Conservation (phyloP, 192 early-diverging fungal genomes). For the Gonapodya prolifera region DNA sequence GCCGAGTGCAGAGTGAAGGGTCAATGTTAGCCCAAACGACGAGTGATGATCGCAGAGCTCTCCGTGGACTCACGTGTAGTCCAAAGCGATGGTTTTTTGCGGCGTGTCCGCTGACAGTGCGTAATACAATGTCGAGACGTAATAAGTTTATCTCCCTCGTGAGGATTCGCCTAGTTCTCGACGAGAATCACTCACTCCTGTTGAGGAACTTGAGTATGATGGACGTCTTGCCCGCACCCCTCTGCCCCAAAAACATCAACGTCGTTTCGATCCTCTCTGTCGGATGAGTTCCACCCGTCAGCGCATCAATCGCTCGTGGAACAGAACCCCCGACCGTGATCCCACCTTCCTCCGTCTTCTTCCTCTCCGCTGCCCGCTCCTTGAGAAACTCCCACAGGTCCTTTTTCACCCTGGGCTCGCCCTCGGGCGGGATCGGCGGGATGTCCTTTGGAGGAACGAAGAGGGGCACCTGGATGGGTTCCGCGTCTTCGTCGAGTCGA, state of each 20-base stretch:
- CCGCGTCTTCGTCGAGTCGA: not conserved
- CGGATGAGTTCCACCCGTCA: too few species aligned
- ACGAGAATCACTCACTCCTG: not conserved
- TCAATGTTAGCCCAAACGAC: not conserved
- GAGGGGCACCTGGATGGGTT: not conserved
- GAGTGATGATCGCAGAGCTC: not conserved
- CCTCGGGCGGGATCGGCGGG: not conserved
- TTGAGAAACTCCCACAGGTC: not conserved
- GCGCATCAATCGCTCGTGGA: too few species aligned
- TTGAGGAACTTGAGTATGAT: not conserved
- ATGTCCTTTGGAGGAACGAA: not conserved
- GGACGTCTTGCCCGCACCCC: not conserved
- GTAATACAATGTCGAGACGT: too few species aligned
- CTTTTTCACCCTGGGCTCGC: not conserved
- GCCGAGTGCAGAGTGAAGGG: not conserved
- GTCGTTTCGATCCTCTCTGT: not conserved
- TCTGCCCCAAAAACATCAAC: not conserved
- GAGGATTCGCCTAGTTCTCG: too few species aligned
- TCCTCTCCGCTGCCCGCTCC: not conserved
- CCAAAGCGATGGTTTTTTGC: not conserved
- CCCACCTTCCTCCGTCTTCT: not conserved
- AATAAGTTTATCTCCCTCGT: too few species aligned
- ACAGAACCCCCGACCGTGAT: too few species aligned
- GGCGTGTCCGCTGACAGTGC: not conserved
- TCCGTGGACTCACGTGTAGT: not conserved